Percentiles rank a stretch among this genome's conserved stretches.
Conservation (phyloP, 2,329 filamentous ascomycete species). For the Claviceps citrina region DNA sequence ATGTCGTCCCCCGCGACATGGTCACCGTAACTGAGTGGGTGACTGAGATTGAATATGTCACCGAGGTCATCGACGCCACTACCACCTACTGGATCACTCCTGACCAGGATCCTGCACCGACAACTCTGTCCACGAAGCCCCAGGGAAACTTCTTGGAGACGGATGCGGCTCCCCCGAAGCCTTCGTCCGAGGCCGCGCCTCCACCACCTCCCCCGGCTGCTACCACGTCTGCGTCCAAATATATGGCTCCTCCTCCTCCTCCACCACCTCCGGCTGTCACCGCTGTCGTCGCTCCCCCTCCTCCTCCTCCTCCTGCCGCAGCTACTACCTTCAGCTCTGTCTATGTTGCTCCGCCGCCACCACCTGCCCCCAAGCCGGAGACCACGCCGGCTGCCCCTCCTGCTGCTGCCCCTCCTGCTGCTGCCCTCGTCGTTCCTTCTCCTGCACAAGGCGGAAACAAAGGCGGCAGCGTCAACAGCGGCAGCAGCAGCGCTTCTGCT, state of each 20-base stretch:
- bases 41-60: slow-evolving; percentile 31
- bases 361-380: slow-evolving; percentile 5
- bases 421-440: slow-evolving; percentile 5
- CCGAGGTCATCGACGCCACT: slow-evolving; percentile 31
- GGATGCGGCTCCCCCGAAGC: slow-evolving; percentile 4
- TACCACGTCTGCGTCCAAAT: slow-evolving; percentile 8
- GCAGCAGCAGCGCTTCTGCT: slow-evolving; percentile 8
- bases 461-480: slow-evolving; percentile 6
- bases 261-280: slow-evolving; percentile 11
- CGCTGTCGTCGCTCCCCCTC: too few species aligned
- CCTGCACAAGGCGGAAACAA: slow-evolving; percentile 3
- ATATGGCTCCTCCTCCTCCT: slow-evolving; percentile 8
- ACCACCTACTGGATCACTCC: slow-evolving; percentile 31
- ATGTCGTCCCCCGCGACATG: slow-evolving; percentile 19
- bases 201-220: slow-evolving; percentile 5
- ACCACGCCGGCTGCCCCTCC: slow-evolving; percentile 4
- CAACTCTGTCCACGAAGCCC: slow-evolving; percentile 10
- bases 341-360: slow-evolving; percentile 6
- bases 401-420: slow-evolving; percentile 6
- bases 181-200: too few species aligned
- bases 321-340: slow-evolving; percentile 6
- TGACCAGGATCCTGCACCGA: slow-evolving; percentile 14
- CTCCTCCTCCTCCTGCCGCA: slow-evolving; percentile 6
- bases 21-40: slow-evolving; percentile 37
- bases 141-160: slow-evolving; percentile 19